Evolutionary conservation across 371 early-diverging fungal genomes (phyloP), one percentile per base, ranked within the genome.

Genomic region (Gilbertella persicaria): DNA sequence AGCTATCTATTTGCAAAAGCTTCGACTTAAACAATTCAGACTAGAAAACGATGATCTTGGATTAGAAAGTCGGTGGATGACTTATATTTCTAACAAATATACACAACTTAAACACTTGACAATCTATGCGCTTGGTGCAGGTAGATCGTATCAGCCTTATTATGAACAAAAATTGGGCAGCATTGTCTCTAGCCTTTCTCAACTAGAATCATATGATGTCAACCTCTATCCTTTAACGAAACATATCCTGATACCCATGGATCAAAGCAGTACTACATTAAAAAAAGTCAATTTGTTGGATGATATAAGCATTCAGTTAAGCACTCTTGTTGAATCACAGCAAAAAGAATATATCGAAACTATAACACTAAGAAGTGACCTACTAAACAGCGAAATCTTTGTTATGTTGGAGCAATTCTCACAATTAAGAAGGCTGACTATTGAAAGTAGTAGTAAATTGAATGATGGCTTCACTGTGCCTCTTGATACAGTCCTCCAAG

Each of bases 51-150:
- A n/a, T n/a, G n/a, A n/a, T n/a, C n/a, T 14, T 49, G 49, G 38
- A 24, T 8, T 49, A 25, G 7, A 13, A 25, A 24, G 26, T 24
- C n/a, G 25, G 1, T 49, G 49, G 49, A 23, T 49, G 49, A 17
- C 37, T 25, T 49, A 49, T 17, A 38, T 49, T 19, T 19, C 49
- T 14, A 14, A 4, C 8, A 49, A 49, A 19, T 49, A 49, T 26
- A 25, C 24, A 4, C 7, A 26, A 2, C 8, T 49, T 16, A 17
- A 25, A 0, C 2, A 17, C 13, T 26, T 49, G 38, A 26, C 26
- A 4, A 49, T 49, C 4, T 24, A 36, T 5, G 49, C 38, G 1
- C 26, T 38, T 9, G 49, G 38, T 2, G 38, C 38, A 24, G 17
- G 6, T 0, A 49, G 26, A 12, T 24, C 21, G 0, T 14, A 17